These are phyloP conservation scores for Canavalia ensiformis DNA, from an alignment of 306 rosid genomes.

Conservation along the genomic window DNA sequence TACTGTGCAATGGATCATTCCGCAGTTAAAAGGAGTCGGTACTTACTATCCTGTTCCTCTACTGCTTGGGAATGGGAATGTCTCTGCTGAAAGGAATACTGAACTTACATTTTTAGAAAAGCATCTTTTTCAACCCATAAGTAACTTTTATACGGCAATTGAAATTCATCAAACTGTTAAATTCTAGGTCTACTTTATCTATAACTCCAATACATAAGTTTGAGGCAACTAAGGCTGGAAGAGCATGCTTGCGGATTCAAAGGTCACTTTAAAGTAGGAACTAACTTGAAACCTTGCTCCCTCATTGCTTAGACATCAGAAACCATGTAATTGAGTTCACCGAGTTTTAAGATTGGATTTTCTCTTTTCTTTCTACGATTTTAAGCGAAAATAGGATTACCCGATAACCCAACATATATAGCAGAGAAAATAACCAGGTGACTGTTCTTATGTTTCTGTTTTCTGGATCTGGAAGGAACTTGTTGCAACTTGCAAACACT, in stretches of 20 bases:
- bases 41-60: not conserved
- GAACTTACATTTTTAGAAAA: constrained; percentile 11
- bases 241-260: constrained; percentile 1
- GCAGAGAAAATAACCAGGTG: not conserved
- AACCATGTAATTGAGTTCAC: constrained; percentile 22
- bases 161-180: constrained; percentile 6
- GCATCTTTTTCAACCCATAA: constrained; percentile 27
- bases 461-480: constrained; percentile 15
- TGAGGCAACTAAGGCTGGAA: not conserved
- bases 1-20: constrained; percentile 8
- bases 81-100: not conserved
- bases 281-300: not conserved
- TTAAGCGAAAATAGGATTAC: constrained; percentile 25
- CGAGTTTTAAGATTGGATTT: constrained; percentile 26
- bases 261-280: not conserved
- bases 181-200: not conserved
- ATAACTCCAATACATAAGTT: not conserved
- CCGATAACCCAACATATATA: constrained; percentile 30
- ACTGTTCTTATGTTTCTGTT: constrained; percentile 31
- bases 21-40: not conserved
- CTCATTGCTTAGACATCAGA: not conserved
- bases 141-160: not conserved
- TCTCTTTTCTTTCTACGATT: constrained; percentile 19
- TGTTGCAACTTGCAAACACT: not conserved
- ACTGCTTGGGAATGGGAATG: constrained; percentile 32